Conservation (phyloP, 1,284 basidiomycete genomes). For the Microbotryomycetes sp. region DNA sequence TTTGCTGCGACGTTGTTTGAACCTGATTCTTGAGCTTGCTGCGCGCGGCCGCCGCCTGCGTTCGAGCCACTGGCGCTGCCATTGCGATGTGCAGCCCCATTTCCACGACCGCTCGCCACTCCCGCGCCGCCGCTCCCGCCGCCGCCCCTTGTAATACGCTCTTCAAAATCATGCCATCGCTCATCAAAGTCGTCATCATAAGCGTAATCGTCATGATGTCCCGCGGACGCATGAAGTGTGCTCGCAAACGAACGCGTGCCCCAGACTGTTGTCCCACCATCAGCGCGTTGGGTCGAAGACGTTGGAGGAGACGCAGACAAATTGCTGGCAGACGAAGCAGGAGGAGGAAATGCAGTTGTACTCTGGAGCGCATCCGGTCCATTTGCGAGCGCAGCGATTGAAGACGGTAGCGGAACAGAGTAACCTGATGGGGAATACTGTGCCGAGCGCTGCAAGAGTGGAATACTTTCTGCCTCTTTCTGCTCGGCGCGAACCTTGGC, state of each 20-base stretch:
- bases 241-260: constrained; percentile 22
- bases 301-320: neutral
- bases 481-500: constrained; percentile 65
- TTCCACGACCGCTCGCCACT: neutral
- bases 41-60: constrained; percentile 10
- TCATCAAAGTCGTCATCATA: constrained; percentile 21
- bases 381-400: neutral
- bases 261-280: neutral
- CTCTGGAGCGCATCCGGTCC: constrained; percentile 11
- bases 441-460: constrained; percentile 8
- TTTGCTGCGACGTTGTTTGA: neutral
- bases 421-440: neutral
- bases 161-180: constrained; percentile 25
- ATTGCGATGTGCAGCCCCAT: neutral
- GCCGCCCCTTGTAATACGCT: neutral
- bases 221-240: constrained; percentile 15
- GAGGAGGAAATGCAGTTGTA: constrained; percentile 17
- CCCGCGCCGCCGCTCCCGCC: neutral
- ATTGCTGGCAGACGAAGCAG: neutral
- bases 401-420: neutral
- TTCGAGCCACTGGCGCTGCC: constrained; percentile 1
- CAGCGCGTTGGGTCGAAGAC: neutral
- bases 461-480: constrained; percentile 42
- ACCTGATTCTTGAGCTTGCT: neutral
- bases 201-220: neutral